Percentiles rank a stretch among this genome's conserved stretches.
Conservation (phyloP, 2,329 filamentous ascomycete genomes). For the Stachybotrys echinatus region DNA sequence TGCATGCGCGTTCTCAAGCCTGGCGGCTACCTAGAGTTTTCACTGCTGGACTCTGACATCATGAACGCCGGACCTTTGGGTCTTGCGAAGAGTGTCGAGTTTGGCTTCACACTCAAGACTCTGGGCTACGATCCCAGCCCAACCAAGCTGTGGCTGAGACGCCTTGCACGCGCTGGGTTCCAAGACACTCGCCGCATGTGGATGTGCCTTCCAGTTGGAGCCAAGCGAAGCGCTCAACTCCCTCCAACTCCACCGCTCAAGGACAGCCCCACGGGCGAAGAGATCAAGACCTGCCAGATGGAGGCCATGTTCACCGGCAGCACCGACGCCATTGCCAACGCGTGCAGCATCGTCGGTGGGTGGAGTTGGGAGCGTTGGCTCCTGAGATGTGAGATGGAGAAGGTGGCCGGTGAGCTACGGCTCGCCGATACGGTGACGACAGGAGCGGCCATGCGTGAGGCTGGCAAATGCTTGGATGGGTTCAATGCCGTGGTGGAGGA, state of each 20-base stretch:
- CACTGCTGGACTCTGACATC: constrained; percentile 83
- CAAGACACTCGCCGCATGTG: constrained; percentile 76
- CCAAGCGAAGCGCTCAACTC: constrained; percentile 26
- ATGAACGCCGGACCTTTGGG: constrained; percentile 76
- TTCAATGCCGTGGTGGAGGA: constrained; percentile 60
- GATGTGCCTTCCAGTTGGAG: constrained; percentile 82
- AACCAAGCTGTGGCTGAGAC: constrained; percentile 72
- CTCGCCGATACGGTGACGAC: constrained; percentile 48
- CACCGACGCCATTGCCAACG: constrained; percentile 64
- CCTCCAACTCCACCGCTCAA: constrained; percentile 22
- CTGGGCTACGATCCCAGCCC: constrained; percentile 84
- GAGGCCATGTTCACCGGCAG: constrained; percentile 62
- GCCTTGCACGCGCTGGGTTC: constrained; percentile 73
- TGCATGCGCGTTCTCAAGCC: constrained; percentile 90
- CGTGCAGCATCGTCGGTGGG: constrained; percentile 77
- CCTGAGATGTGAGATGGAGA: constrained; percentile 80
- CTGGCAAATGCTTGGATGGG: constrained; percentile 54
- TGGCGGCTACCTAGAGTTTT: constrained; percentile 88
- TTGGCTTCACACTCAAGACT: constrained; percentile 82
- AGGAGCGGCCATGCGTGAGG: constrained; percentile 46
- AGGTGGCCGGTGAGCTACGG: constrained; percentile 59
- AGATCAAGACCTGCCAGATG: constrained; percentile 43
- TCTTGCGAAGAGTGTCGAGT: constrained; percentile 82
- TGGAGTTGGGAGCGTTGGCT: constrained; percentile 98
- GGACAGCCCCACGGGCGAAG: constrained; percentile 33